Percentiles rank a stretch among this genome's conserved stretches.
Evolutionary conservation across 108 stramenopile species (phyloP).

Genomic region (Discostella pseudostelligera): DNA sequence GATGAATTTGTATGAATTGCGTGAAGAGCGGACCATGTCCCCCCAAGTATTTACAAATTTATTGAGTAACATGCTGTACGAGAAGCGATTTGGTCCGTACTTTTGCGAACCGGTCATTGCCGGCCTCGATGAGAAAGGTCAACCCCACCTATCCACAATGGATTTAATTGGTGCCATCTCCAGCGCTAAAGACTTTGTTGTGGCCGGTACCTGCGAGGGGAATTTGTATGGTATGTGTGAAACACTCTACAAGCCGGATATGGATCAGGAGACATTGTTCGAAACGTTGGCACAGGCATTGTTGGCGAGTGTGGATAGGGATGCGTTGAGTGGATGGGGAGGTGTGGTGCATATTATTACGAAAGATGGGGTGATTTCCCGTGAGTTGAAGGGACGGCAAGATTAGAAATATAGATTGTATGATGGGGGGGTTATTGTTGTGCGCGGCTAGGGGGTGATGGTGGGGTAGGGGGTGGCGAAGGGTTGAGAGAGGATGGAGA

Average conservation of each 20-base stretch:
- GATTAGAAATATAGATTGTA: slow-evolving; percentile 48
- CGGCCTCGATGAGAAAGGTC: slow-evolving; percentile 82
- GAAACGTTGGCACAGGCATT: slow-evolving; percentile 97
- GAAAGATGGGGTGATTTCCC: slow-evolving; percentile 76
- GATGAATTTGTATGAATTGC: slow-evolving; percentile 88
- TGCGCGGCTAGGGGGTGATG: no score
- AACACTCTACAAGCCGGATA: slow-evolving; percentile 90
- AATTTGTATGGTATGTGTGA: slow-evolving; percentile 99
- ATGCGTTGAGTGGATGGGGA: slow-evolving; percentile 99
- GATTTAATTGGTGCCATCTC: slow-evolving; percentile 96
- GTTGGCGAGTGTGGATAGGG: slow-evolving; percentile 94
- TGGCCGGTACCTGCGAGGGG: slow-evolving; percentile 94
- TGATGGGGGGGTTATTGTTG: no score
- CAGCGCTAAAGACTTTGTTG: slow-evolving; percentile 93
- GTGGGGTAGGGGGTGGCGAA: background rate
- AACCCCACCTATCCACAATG: slow-evolving; percentile 94
- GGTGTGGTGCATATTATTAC: slow-evolving; percentile 98
- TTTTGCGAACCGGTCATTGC: slow-evolving; percentile 97
- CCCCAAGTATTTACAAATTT: slow-evolving; percentile 91
- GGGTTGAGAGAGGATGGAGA: no score
- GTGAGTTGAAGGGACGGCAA: slow-evolving; percentile 90
- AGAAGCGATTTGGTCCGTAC: slow-evolving; percentile 98
- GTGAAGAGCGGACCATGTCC: slow-evolving; percentile 96
- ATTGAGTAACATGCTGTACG: slow-evolving; percentile 89
- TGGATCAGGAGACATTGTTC: slow-evolving; percentile 95